Evolutionary conservation across 352 stramenopile genomes (phyloP), one percentile per base, ranked within the genome.

Genomic region (Elongisporangium prolatum): DNA sequence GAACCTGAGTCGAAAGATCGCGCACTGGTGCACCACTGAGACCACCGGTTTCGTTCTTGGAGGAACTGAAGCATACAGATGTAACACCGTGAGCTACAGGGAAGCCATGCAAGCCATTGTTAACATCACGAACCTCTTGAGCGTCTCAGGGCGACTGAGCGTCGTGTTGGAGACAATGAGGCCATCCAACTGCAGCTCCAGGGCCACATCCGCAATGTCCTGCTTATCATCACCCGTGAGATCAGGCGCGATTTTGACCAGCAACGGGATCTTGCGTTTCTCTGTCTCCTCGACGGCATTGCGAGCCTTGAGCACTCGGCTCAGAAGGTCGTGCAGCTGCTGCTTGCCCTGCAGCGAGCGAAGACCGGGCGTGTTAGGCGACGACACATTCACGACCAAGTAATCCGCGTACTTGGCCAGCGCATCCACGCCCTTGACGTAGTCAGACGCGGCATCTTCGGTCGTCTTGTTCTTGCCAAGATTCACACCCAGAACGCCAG

Each of bases 161-260:
- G 96, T 99, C 21, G 97, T 99, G 80, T 99, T 99, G 50, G 84
- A 97, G 3, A 99, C 89, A 49, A 99, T 97, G 24, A 99, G 74
- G 0, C 97, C 97, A 67, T 99, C 96, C 18, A 99, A 65, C 21
- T 84, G 66, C 3, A 91, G 72, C 48, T 92, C 71, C 4, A 98
- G 65, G 1, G 96, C 79, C 13, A 98, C 88, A 20, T 84, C 67
- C 1, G 93, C 94, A 50, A 99, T 98, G 62, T 99, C 95, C 61
- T 91, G 70, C 80, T 98, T 96, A 73, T 99, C 95, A 18, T 98
- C 83, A 17, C 88, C 65, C 3, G 72, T 96, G 37, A 99, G 84
- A 74, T 99, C 97, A 0, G 97, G 97, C 21, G 96, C 94, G 56
- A 99, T 93, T 77, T 99, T 99, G 25, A 99, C 89, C 20, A 99